Percentiles rank a stretch among this genome's conserved stretches.
Conservation (phyloP, 208 protist genomes). For the Trypanosoma mega region DNA sequence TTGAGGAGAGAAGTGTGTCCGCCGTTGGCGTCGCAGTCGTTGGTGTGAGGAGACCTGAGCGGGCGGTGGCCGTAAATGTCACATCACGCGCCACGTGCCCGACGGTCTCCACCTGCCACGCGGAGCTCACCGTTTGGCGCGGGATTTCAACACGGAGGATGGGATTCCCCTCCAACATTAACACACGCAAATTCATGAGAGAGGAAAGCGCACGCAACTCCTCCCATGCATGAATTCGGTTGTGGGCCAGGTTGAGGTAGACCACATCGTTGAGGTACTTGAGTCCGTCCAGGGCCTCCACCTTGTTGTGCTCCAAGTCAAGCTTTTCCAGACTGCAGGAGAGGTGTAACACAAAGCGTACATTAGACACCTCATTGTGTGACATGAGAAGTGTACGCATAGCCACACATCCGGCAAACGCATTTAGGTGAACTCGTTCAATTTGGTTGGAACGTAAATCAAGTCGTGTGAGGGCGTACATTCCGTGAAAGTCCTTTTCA, state of each 20-base stretch:
- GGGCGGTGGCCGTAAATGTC: conserved; percentile 12
- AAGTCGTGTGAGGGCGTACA: conserved; percentile 46
- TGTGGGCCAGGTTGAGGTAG: conserved; percentile 38
- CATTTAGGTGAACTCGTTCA: conserved; percentile 35
- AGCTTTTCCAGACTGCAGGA: conserved; percentile 50
- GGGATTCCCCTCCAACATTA: conserved; percentile 48
- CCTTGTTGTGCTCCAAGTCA: conserved; percentile 51
- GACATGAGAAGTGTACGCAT: conserved; percentile 57
- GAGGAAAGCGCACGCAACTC: conserved; percentile 27
- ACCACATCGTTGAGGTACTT: conserved; percentile 34
- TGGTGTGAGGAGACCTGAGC: not conserved
- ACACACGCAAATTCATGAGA: conserved; percentile 32
- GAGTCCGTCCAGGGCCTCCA: conserved; percentile 38
- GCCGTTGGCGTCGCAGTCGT: not conserved
- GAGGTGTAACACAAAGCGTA: conserved; percentile 49
- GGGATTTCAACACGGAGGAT: conserved; percentile 2
- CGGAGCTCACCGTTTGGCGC: not conserved
- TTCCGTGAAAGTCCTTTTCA: conserved; percentile 25
- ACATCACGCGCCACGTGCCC: conserved; percentile 12
- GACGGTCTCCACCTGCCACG: not conserved
- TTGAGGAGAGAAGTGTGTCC: conserved; percentile 6
- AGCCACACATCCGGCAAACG: conserved; percentile 42
- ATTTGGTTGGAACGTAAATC: conserved; percentile 47
- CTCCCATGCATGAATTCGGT: conserved; percentile 37
- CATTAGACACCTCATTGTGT: conserved; percentile 48